Conservation (phyloP, 805 yeast genomes). For the Schwanniomyces vanrijiae region DNA sequence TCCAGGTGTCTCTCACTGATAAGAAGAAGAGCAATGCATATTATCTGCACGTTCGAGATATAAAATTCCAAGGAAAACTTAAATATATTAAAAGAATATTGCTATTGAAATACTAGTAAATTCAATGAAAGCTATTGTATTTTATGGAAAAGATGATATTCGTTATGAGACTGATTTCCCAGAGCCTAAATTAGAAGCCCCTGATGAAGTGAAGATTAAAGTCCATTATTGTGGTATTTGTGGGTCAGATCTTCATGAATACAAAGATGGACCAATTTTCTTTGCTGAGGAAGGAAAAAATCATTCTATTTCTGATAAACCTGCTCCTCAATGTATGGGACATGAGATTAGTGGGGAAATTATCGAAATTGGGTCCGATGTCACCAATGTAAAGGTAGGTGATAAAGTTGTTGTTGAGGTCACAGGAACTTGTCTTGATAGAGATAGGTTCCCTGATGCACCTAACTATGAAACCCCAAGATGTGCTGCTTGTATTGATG, state of each 20-base stretch:
- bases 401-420: constrained; percentile 69
- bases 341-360: constrained; percentile 69
- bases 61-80: neutral
- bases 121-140: constrained; percentile 24
- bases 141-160: constrained; percentile 19
- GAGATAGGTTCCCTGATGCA: constrained; percentile 36
- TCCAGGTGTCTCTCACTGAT: too few species aligned
- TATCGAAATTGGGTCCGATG: constrained; percentile 55
- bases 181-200: constrained; percentile 25
- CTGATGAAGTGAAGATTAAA: constrained; percentile 54
- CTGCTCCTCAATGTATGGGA: constrained; percentile 48
- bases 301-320: constrained; percentile 48
- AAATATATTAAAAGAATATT: too few species aligned
- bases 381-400: constrained; percentile 55
- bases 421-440: constrained; percentile 56
- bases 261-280: constrained; percentile 58
- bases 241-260: constrained; percentile 62
- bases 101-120: neutral
- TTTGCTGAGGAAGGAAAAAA: constrained; percentile 29
- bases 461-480: constrained; percentile 18
- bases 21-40: too few species aligned
- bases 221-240: constrained; percentile 65
- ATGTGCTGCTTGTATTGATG: constrained; percentile 52
- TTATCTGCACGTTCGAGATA: neutral
- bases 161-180: constrained; percentile 14